phyloP scores from a whole-genome alignment of 768 basidiomycete genomes.

The Dentipellis fragilis region DNA sequence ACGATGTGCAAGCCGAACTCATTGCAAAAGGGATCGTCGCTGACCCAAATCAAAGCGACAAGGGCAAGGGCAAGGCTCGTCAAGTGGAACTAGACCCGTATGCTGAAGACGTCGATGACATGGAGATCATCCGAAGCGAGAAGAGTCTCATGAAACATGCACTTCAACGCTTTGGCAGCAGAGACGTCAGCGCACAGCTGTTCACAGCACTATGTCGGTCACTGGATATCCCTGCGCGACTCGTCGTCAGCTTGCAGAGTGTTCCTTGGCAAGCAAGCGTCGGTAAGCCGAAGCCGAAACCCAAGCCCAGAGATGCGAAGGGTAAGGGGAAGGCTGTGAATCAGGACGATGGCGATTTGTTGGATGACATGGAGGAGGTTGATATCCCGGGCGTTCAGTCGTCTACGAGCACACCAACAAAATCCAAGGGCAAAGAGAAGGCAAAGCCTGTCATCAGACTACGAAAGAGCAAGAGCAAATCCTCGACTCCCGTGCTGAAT shows the following conservation, averaged over 20 bases:
- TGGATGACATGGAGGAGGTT: constrained; percentile 29
- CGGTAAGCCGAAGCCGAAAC: constrained; percentile 41
- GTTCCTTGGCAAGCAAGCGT: constrained; percentile 78
- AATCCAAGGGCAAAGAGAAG: constrained; percentile 42
- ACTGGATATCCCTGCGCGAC: constrained; percentile 74
- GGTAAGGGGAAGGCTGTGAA: constrained; percentile 21
- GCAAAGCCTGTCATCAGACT: constrained; percentile 45
- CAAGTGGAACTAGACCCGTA: constrained; percentile 10
- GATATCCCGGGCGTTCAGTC: constrained; percentile 29
- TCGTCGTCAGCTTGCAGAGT: constrained; percentile 86
- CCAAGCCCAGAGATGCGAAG: constrained; percentile 33
- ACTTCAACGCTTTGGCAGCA: constrained; percentile 65
- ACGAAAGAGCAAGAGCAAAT: constrained; percentile 44
- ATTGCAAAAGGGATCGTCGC: background rate
- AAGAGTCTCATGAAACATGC: constrained; percentile 95
- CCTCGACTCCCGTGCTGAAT: constrained; percentile 30
- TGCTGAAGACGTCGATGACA: constrained; percentile 29
- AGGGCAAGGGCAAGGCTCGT: constrained; percentile 22
- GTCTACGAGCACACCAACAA: constrained; percentile 25
- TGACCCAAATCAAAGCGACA: background rate
- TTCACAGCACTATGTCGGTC: constrained; percentile 87
- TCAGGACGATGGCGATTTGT: constrained; percentile 24
- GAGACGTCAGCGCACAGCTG: constrained; percentile 82
- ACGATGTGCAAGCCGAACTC: constrained; percentile 44
- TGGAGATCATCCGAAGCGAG: constrained; percentile 59